Evolutionary conservation across 2,329 filamentous ascomycete species (phyloP), one percentile per base, ranked within the genome.

Genomic region (Aspergillus felis): DNA sequence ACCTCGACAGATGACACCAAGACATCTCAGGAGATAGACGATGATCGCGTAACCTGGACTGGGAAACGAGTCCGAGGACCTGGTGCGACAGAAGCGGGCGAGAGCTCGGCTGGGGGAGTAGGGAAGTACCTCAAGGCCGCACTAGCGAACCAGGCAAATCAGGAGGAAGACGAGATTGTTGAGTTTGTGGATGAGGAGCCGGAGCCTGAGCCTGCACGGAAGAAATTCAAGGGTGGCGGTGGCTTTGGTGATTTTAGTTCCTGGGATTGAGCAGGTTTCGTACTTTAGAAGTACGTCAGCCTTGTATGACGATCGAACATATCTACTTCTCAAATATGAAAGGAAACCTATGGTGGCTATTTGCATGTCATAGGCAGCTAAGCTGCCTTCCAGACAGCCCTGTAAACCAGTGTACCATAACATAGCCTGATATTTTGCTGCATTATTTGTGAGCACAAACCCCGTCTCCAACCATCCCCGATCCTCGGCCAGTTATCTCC

Each of bases 161-260:
- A 73, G 67, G 70, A 73, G 48, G 81, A 83, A 22, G 84, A 87
- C 57, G 84, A 88, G 63, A 80, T 86, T 57, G 76, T 87, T 47
- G 86, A 84, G 47, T 81, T 81, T 63, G 78, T 84, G 28, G 81
- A 85, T 60, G 82, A 87, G 22, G 87, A 82, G 41, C 88, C 85
- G 72, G 85, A 86, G 55, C 72, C 72, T 25, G 86, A 91, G 65
- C 91, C 90, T 20, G 84, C 81, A 3, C 87, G 85, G 74, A 97
- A 97, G 77, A 97, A 96, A 78, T 75, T 80, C 2, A 94, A 90
- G 71, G 81, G 69, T 2, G 58, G 62, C 1, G 84, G 86, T 12
- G 92, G 91, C 0, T 99, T 97, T 80, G 92, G 93, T 2, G 96
- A 97, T 74, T 99, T 99, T 73, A 92, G 96, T 75, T 84, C 79